Evolutionary conservation across 1,139 yeast genomes (phyloP).

Genomic region (Debaryomyces nepalensis): DNA sequence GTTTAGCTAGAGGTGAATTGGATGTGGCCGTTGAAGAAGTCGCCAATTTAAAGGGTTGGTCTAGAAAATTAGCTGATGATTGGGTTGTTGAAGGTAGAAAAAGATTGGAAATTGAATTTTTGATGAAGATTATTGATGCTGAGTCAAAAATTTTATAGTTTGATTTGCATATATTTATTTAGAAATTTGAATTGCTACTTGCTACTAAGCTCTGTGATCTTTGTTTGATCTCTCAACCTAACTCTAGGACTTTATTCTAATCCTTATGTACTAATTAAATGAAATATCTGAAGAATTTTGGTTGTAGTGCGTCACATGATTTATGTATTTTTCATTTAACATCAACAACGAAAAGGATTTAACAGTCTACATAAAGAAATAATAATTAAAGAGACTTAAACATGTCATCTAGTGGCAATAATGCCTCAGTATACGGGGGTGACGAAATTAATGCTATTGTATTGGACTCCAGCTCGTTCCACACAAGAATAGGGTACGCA

Average conservation of each 20-base stretch:
- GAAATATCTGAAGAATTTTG: background rate
- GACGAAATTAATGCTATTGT: conserved; percentile 93
- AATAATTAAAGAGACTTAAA: conserved; percentile 1
- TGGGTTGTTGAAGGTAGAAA: conserved; percentile 91
- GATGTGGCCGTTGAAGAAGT: conserved; percentile 93
- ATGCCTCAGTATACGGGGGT: conserved; percentile 47
- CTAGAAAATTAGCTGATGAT: conserved; percentile 85
- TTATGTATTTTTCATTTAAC: background rate
- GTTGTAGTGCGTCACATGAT: conserved; percentile 3
- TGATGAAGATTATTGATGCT: conserved; percentile 66
- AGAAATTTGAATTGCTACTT: conserved; percentile 10
- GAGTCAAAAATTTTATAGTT: conserved; percentile 51
- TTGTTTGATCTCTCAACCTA: background rate
- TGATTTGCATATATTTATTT: conserved; percentile 8
- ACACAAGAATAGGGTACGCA: conserved; percentile 88
- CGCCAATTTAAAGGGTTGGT: conserved; percentile 90
- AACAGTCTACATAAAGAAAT: background rate
- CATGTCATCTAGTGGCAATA: conserved; percentile 22
- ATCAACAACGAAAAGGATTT: conserved; percentile 3
- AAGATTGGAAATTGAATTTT: conserved; percentile 84
- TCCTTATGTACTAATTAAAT: conserved; percentile 3
- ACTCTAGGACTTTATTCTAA: conserved; percentile 2
- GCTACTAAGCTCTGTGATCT: background rate
- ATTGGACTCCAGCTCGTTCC: conserved; percentile 85
- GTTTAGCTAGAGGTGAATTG: conserved; percentile 75